A percentile compares a stretch with the other conserved stretches of the same genome.
These are phyloP conservation scores for Curvularia eragrostidis DNA, from an alignment of 2,329 filamentous ascomycete genomes.

Conservation along the genomic window DNA sequence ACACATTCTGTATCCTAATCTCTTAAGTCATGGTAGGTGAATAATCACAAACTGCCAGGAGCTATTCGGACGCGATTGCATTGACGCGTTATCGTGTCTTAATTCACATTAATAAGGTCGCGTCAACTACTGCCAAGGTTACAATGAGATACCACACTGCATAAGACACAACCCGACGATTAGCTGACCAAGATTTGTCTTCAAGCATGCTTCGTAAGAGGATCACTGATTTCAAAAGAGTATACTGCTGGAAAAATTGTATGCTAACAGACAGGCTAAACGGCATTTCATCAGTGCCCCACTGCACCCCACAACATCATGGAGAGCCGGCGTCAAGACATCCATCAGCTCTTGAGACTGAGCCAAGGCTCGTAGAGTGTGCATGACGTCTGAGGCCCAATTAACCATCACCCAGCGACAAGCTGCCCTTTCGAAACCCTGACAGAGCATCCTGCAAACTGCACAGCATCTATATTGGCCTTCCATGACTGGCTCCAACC, in stretches of 20 bases:
- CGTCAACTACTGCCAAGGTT: neutral
- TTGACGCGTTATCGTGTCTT: neutral
- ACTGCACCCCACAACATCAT: constrained; percentile 39
- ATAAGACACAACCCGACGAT: neutral
- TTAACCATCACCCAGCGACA: constrained; percentile 2
- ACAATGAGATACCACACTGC: neutral
- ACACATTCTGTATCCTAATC: neutral
- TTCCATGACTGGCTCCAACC: constrained; percentile 15
- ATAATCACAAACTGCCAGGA: neutral
- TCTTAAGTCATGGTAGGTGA: neutral
- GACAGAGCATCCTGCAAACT: constrained; percentile 3
- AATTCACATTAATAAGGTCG: neutral
- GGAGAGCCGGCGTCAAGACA: constrained; percentile 24
- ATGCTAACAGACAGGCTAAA: constrained; percentile 41
- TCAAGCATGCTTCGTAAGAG: neutral
- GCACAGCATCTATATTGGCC: constrained; percentile 12
- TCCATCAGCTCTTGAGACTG: constrained; percentile 23
- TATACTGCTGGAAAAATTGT: constrained; percentile 30
- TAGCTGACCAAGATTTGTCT: neutral
- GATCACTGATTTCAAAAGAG: neutral
- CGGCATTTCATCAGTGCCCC: constrained; percentile 29
- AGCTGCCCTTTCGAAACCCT: constrained; percentile 5
- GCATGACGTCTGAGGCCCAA: constrained; percentile 12
- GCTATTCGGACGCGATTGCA: neutral
- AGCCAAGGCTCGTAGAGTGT: constrained; percentile 24